Base-by-base conservation (phyloP, 1,139 yeast species). In the Spencermartinsiella ligniputridi region DNA sequence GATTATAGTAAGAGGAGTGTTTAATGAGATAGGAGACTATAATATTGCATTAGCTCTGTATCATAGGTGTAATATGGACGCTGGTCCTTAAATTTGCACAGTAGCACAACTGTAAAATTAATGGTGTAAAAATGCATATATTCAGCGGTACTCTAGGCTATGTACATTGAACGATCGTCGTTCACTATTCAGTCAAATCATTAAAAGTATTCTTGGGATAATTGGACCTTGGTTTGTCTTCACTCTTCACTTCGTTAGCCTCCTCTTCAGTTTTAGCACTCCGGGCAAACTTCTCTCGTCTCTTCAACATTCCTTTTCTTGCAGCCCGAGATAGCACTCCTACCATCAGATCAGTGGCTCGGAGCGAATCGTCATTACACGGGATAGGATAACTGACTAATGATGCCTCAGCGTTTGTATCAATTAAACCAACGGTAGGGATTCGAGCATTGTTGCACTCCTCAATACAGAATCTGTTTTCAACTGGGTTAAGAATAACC, bases 351-450 rank as follows among this genome's bases (percentile, higher is more conserved):
- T 85, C 83, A 3, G 84, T 79, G 12, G 95, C 78, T 62, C 98
- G 78, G 48, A 80, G 70, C n/a, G 95, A 83, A 63, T 90, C 97
- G 64, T 92, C 97, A 61, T 92, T 92, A 51, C 95, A 95, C 20
- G 98, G 97, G 54, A 92, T 86, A 41, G 97, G 95, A 64, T 92
- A 92, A 1, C 96, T 87, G 46, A 92, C 84, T 55, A 84, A 69
- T 6, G 88, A 78, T 16, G 97, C 95, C 62, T 92, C 97, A 66
- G 84, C 81, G 64, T 92, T 92, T 21, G 98, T 88, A 66, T 92
- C 98, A 53, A 94, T 81, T 48, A 92, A 77, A 32, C 96, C 98
- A 56, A 92, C 81, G 1, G 97, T 90, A 49, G 98, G 98, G 21
- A 92, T 79, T 62, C 95, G 78, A 50, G 82, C 75, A 58, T 81